Base-by-base conservation (phyloP, 345 rosid species). In the Pelargonium nanum region DNA sequence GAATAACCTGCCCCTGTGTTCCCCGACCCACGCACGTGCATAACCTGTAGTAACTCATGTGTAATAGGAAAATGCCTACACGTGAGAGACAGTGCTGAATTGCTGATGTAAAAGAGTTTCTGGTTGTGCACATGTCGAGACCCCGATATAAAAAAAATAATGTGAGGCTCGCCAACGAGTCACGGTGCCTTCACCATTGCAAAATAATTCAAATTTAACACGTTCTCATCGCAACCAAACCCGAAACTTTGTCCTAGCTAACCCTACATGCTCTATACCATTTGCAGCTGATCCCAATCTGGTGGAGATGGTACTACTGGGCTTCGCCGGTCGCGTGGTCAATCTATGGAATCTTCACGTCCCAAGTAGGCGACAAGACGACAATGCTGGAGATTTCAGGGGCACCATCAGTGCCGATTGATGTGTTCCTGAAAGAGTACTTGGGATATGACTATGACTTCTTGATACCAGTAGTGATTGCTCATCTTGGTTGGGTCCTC, bases 271-370 rank as follows among this genome's bases (percentile, higher is more conserved):
- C 19, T 40, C 2, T 24, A n/a, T 45, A 21, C 6, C 19, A 9
- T 16, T n/a, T 63, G 53, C 67, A 72, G 79, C 44, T 59, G 17
- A 72, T 78, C 22, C 82, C 82, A 0, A 51, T 72, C 26, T 78
- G 82, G 82, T 78, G 82, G 82, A 72, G 82, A 44, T 78, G 82
- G 82, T 78, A 78, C 66, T 78, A 75, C 70, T 78, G 81, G 81
- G 66, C 64, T 24, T 68, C 71, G 34, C 81, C 81, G 0, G 62
- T 74, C n/a, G 76, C 79, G 53, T 78, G 82, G 82, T 71, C 82
- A 22, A 71, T 78, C 45, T 74, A 78, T 22, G 82, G 79, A 1
- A 51, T 75, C 25, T 53, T 78, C 12, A 58, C 79, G n/a, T 74
- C 78, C 13, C 82, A 74, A 54, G 16, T 72, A 1, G 79, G 67